Percentiles rank a stretch among this genome's conserved stretches.
Conservation (phyloP, 1,284 basidiomycete species). For the Pseudozyma tsukubaensis region DNA sequence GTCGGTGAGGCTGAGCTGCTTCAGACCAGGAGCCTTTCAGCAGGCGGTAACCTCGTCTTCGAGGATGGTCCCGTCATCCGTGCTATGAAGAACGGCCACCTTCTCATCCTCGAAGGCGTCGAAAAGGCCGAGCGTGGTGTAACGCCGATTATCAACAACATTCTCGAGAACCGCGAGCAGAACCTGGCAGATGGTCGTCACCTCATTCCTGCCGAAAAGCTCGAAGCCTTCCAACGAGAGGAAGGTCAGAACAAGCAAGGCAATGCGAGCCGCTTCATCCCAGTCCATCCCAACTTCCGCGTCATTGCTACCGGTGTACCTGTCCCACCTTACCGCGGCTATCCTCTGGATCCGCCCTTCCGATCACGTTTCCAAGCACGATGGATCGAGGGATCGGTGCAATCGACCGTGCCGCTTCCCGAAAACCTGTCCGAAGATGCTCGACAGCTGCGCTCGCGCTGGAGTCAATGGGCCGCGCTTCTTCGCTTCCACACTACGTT, state of each 20-base stretch:
- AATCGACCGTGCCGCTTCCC: slow-evolving; percentile 35
- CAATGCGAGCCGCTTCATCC: slow-evolving; percentile 58
- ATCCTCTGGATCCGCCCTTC: slow-evolving; percentile 70
- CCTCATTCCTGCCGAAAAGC: slow-evolving; percentile 68
- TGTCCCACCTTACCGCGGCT: slow-evolving; percentile 68
- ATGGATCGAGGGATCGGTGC: slow-evolving; percentile 66
- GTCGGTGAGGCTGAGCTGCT: slow-evolving; percentile 69
- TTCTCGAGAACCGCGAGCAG: slow-evolving; percentile 68
- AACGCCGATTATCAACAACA: slow-evolving; percentile 69
- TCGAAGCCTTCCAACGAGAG: slow-evolving; percentile 47
- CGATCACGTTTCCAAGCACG: slow-evolving; percentile 69
- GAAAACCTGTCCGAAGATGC: slow-evolving; percentile 29
- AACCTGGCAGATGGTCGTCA: slow-evolving; percentile 69
- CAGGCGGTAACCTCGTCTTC: slow-evolving; percentile 66
- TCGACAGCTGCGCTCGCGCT: slow-evolving; percentile 51
- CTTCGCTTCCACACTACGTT: slow-evolving; percentile 57
- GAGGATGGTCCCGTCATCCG: slow-evolving; percentile 68
- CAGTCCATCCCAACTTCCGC: slow-evolving; percentile 68
- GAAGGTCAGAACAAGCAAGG: slow-evolving; percentile 24
- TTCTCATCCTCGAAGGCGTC: slow-evolving; percentile 69
- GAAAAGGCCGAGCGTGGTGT: slow-evolving; percentile 68
- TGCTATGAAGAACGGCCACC: slow-evolving; percentile 68
- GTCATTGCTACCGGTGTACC: slow-evolving; percentile 69
- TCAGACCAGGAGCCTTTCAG: slow-evolving; percentile 64
- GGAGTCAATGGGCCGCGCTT: slow-evolving; percentile 56